phyloP scores from a whole-genome alignment of 1,284 basidiomycete species.

The Meripilus lineatus region DNA sequence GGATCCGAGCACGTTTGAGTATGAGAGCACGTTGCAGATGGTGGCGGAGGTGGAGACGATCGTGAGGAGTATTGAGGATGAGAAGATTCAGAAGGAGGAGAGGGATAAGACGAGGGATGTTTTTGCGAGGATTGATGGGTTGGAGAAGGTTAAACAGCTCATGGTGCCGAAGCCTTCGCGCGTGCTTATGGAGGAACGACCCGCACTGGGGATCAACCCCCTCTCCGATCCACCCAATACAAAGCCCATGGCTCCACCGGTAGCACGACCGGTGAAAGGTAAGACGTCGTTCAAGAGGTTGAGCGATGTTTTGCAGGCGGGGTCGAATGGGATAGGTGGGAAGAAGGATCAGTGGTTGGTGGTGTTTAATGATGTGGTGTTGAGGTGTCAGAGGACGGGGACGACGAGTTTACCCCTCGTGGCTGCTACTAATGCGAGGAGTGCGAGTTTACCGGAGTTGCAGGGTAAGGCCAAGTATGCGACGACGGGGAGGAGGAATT shows the following conservation, averaged over 20 bases:
- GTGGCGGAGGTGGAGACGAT: conserved; percentile 95
- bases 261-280: conserved; percentile 60
- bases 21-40: conserved; percentile 94
- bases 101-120: conserved; percentile 92
- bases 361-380: conserved; percentile 91
- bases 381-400: conserved; percentile 88
- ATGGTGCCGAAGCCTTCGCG: conserved; percentile 87
- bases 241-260: conserved; percentile 45
- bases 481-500: conserved; percentile 66
- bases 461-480: conserved; percentile 79
- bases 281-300: conserved; percentile 83
- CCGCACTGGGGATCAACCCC: conserved; percentile 25
- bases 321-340: conserved; percentile 53
- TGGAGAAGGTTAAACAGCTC: conserved; percentile 85
- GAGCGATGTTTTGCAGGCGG: conserved; percentile 68
- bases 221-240: conserved; percentile 13
- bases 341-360: conserved; percentile 93
- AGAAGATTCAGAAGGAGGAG: conserved; percentile 95
- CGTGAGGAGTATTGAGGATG: conserved; percentile 94
- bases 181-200: conserved; percentile 80
- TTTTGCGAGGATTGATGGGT: conserved; percentile 92
- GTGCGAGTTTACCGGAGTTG: conserved; percentile 72
- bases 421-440: conserved; percentile 61
- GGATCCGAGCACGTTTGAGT: conserved; percentile 95
- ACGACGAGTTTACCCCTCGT: conserved; percentile 84